Evolutionary conservation across 73 alveolate genomes (phyloP).

Genomic region (Durusdinium trenchii): DNA sequence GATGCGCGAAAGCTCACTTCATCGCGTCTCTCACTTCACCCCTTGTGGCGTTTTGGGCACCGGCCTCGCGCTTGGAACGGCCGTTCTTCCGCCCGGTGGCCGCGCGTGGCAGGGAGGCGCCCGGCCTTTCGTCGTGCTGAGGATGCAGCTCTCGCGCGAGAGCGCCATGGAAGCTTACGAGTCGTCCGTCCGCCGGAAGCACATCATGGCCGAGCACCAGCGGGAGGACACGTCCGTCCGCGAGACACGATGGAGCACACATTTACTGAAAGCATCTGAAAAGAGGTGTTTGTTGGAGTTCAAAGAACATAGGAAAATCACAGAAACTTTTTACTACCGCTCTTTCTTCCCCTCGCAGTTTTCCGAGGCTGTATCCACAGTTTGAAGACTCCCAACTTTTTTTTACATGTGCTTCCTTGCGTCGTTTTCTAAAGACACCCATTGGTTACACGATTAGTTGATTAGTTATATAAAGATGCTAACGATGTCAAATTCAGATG

Average conservation of each 20-base stretch:
- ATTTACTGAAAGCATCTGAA: not conserved
- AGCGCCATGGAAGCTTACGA: constrained; percentile 85
- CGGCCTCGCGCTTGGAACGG: not conserved
- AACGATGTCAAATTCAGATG: no score
- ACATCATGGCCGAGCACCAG: constrained; percentile 90
- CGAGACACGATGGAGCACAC: not conserved
- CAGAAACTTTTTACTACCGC: not conserved
- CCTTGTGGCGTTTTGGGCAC: not conserved
- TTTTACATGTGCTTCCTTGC: no score
- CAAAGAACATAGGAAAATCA: no score
- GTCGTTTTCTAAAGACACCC: not conserved
- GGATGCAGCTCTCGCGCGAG: constrained; percentile 92
- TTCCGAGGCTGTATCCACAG: not conserved
- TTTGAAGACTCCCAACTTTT: not conserved
- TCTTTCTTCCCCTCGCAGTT: not conserved
- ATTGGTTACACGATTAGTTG: not conserved
- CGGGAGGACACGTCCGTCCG: constrained; percentile 62
- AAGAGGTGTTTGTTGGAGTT: not conserved
- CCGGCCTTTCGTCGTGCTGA: not conserved
- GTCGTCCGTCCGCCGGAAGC: constrained; percentile 68
- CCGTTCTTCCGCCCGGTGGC: no score
- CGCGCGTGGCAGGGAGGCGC: no score
- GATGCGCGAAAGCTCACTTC: not conserved
- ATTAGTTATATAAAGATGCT: no score
- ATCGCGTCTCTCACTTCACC: not conserved